Conservation (phyloP, 768 basidiomycete species). For the Jaapia argillacea region DNA sequence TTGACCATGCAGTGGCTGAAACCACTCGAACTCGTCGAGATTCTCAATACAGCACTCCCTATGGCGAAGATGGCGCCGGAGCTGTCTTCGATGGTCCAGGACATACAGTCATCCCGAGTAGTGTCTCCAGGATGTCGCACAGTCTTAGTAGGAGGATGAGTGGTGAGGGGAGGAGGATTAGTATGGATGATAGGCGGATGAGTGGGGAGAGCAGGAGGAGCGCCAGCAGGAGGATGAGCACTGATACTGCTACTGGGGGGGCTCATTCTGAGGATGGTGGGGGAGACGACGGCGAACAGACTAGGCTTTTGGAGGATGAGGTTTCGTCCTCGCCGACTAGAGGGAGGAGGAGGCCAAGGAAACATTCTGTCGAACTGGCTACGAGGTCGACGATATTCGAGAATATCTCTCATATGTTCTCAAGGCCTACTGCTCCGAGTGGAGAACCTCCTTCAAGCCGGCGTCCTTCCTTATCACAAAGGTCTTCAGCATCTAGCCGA, state of each 20-base stretch:
- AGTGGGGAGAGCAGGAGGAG: constrained; percentile 17
- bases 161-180: constrained; percentile 42
- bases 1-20: constrained; percentile 47
- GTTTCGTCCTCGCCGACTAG: neutral
- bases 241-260: neutral
- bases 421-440: constrained; percentile 25
- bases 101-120: constrained; percentile 61
- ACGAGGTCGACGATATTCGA: constrained; percentile 39
- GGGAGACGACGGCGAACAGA: neutral
- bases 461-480: constrained; percentile 46
- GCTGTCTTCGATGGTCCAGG: constrained; percentile 70
- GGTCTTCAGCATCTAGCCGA: constrained; percentile 40
- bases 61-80: constrained; percentile 50
- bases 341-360: constrained; percentile 4
- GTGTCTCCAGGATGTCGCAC: constrained; percentile 71
- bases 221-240: constrained; percentile 19
- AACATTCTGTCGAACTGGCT: constrained; percentile 15
- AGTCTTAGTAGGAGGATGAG: constrained; percentile 42
- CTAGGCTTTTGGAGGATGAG: neutral
- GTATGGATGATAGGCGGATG: constrained; percentile 40
- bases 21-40: constrained; percentile 47
- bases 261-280: neutral
- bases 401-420: constrained; percentile 61
- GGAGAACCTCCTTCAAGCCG: constrained; percentile 31
- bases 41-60: constrained; percentile 51